Conservation (phyloP, 2,329 filamentous ascomycete genomes). For the Hypoxylon sp. region DNA sequence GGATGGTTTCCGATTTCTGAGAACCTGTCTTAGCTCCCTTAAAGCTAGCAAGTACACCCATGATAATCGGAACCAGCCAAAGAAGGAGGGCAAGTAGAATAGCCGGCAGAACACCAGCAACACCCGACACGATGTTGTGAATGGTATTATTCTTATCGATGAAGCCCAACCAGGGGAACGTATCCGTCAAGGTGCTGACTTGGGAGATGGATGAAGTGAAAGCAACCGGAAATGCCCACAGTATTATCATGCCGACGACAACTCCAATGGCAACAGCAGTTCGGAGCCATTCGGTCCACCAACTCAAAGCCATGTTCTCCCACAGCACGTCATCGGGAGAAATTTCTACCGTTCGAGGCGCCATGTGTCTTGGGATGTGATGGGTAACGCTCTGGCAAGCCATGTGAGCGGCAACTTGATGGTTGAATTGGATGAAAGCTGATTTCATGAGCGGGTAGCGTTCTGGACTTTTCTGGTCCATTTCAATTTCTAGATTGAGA, state of each 20-base stretch:
- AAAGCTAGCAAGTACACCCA: conserved; percentile 76
- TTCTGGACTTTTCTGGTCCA: conserved; percentile 87
- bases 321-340: conserved; percentile 92
- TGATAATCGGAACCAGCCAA: conserved; percentile 81
- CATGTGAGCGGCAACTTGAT: conserved; percentile 98
- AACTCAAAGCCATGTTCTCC: conserved; percentile 96
- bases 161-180: conserved; percentile 77
- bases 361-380: conserved; percentile 93
- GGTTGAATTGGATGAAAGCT: conserved; percentile 98
- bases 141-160: conserved; percentile 69
- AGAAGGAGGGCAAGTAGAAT: conserved; percentile 81
- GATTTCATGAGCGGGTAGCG: conserved; percentile 93
- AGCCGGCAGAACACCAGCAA: conserved; percentile 90
- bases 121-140: conserved; percentile 69
- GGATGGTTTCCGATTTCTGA: conserved; percentile 83
- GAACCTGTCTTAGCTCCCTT: conserved; percentile 88
- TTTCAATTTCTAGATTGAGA: conserved; percentile 90
- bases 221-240: conserved; percentile 91
- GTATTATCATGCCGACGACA: conserved; percentile 80
- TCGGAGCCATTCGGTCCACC: conserved; percentile 90
- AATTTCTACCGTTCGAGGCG: conserved; percentile 91
- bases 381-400: conserved; percentile 92
- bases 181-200: conserved; percentile 74
- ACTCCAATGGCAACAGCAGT: conserved; percentile 72
- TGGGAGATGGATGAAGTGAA: conserved; percentile 88